Percentiles rank a stretch among this genome's conserved stretches.
Conservation (phyloP, 257 asterid species). For the Dorcoceras hygrometricum region DNA sequence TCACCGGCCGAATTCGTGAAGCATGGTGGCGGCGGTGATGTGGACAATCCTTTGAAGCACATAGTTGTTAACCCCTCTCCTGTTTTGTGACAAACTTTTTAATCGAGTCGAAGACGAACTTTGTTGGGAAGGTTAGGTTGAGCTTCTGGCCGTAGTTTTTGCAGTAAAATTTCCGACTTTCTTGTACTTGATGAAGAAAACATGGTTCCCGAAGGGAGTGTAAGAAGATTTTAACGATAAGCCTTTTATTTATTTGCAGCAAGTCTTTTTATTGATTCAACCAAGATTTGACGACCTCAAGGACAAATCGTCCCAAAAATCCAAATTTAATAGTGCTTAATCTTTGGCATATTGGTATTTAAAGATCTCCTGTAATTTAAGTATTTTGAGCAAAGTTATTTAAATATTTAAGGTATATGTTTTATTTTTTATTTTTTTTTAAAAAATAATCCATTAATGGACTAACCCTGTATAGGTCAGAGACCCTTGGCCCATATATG, state of each 20-base stretch:
- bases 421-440: too few species aligned
- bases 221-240: not conserved
- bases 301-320: not conserved
- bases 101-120: not conserved
- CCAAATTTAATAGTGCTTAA: not conserved
- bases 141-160: not conserved
- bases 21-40: constrained; percentile 76
- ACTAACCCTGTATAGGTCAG: too few species aligned
- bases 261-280: not conserved
- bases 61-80: constrained; percentile 64
- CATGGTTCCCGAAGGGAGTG: not conserved
- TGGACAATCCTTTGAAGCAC: constrained; percentile 68
- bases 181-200: not conserved
- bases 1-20: constrained; percentile 75
- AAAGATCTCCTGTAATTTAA: too few species aligned
- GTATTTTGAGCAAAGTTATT: too few species aligned
- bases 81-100: constrained; percentile 23
- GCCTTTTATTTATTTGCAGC: not conserved
- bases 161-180: not conserved
- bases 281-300: too few species aligned
- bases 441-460: too few species aligned
- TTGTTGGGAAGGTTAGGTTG: not conserved
- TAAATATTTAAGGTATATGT: too few species aligned
- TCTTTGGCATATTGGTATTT: not conserved
- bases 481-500: too few species aligned